These are phyloP conservation scores for Tephrocybe sp. DNA, from an alignment of 768 basidiomycete genomes.

Conservation along the genomic window DNA sequence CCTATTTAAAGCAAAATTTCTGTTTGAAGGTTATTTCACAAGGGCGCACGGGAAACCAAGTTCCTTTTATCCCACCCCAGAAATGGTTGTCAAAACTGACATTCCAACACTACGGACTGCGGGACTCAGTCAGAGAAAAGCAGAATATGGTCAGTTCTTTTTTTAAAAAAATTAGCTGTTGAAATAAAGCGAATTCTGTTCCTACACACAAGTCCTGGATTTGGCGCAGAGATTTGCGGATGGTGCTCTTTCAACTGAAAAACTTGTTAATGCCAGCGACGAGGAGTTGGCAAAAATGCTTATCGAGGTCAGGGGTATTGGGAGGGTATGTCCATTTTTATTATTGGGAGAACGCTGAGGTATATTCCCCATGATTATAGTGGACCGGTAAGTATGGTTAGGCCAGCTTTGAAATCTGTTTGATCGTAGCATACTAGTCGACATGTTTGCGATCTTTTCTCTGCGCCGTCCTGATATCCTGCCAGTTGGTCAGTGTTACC, in stretches of 20 bases:
- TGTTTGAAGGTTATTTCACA: slow-evolving; percentile 2
- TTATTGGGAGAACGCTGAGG: slow-evolving; percentile 1
- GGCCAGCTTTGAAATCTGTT: neutral
- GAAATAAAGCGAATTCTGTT: neutral
- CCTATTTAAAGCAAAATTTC: slow-evolving; percentile 5
- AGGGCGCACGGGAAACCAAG: slow-evolving; percentile 20
- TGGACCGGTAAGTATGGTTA: slow-evolving; percentile 53
- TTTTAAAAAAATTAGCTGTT: neutral
- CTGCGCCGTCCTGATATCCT: slow-evolving; percentile 82
- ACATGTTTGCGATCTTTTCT: slow-evolving; percentile 93
- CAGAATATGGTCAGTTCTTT: slow-evolving; percentile 73
- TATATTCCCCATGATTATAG: slow-evolving; percentile 25
- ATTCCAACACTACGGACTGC: slow-evolving; percentile 61
- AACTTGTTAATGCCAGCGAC: slow-evolving; percentile 67
- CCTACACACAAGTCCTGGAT: slow-evolving; percentile 55
- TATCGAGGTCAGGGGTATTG: slow-evolving; percentile 77
- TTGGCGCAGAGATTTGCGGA: slow-evolving; percentile 79
- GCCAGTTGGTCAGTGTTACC: slow-evolving; percentile 30
- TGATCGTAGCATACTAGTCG: slow-evolving; percentile 42
- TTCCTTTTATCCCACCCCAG: slow-evolving; percentile 71
- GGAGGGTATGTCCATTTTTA: slow-evolving; percentile 45
- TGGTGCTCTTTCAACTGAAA: slow-evolving; percentile 72
- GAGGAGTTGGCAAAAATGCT: slow-evolving; percentile 76
- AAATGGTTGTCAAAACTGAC: slow-evolving; percentile 61
- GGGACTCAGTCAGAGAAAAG: slow-evolving; percentile 82